Evolutionary conservation across 2,329 filamentous ascomycete genomes (phyloP), one percentile per base, ranked within the genome.

Genomic region (Fusarium liriodendri): DNA sequence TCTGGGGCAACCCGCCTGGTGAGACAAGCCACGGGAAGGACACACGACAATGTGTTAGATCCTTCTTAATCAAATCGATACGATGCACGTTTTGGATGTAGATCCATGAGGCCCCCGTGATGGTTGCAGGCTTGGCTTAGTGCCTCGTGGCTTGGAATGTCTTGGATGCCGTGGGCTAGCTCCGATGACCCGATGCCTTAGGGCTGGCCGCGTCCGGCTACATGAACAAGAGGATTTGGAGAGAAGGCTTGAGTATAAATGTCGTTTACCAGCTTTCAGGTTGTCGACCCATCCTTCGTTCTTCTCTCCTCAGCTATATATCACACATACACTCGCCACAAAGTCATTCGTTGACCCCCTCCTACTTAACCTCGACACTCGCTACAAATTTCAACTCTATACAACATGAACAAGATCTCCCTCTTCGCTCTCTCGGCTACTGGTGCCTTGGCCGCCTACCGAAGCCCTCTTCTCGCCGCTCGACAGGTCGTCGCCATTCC

Each of bases 401-500:
- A 42, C 70, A 77, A 27, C 35, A 80, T 80, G 79, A 75, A 76
- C 71, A 80, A 77, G 70, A 13, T 77, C 32, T 20, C 78, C 32
- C 18, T 81, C 60, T 20, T 79, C 47, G 62, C 69, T 9, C 69
- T 80, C 27, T 73, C 74, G 27, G 70, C 73, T 27, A 59, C 72
- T 2, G 68, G 70, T 22, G 70, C 62, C 11, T 40, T 79, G 52
- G 78, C 78, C 14, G 58, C 68, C 37, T 59, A 73, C 6, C 60
- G 38, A 52, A 68, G 67, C 38, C 70, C 70, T 4, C 64, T 75
- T 22, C 72, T 77, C 55, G 35, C 54, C 7, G 69, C 62, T 35
- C 79, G 80, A 9, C 72, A 76, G 47, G 35, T 77, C 57, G 59
- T 75, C 38, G 35, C 70, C 40, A 67, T 79, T 5, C 67, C 77